A percentile compares a stretch with the other conserved stretches of the same genome.
Evolutionary conservation across 2,329 filamentous ascomycete species (phyloP).

Genomic region (Penicillium sp.): DNA sequence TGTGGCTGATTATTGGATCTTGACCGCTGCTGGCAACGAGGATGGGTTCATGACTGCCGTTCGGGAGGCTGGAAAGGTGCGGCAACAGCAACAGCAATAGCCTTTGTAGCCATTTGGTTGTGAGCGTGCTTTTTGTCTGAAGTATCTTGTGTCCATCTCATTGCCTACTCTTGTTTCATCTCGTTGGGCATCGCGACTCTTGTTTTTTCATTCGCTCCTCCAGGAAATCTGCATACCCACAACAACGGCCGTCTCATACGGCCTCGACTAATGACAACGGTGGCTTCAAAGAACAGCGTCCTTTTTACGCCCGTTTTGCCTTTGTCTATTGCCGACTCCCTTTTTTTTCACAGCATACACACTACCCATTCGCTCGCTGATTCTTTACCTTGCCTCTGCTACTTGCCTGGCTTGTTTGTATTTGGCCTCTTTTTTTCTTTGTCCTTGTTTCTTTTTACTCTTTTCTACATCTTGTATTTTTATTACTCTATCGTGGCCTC

Average conservation of each 20-base stretch:
- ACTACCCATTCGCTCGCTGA: conserved; percentile 15
- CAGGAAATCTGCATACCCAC: not conserved
- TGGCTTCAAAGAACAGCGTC: conserved; percentile 8
- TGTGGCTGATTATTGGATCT: conserved; percentile 51
- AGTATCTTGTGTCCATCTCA: not conserved
- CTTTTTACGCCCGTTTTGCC: conserved; percentile 4
- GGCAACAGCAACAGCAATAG: conserved; percentile 27
- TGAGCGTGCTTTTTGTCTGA: not conserved
- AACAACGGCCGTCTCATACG: conserved; percentile 5
- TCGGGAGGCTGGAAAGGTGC: conserved; percentile 51
- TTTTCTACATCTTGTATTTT: conserved; percentile 24
- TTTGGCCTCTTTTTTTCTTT: conserved; percentile 16
- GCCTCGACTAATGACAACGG: conserved; percentile 20
- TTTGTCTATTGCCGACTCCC: conserved; percentile 21
- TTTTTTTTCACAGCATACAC: conserved; percentile 12
- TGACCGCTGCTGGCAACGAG: conserved; percentile 46
- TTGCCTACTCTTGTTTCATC: conserved; percentile 9
- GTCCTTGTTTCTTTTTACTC: conserved; percentile 4
- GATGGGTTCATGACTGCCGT: conserved; percentile 52
- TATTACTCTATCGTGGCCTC: conserved; percentile 16
- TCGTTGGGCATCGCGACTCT: conserved; percentile 1
- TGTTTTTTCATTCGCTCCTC: conserved; percentile 8
- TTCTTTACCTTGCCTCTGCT: conserved; percentile 4
- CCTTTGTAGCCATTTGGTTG: not conserved
- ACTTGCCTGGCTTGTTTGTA: conserved; percentile 11